Evolutionary conservation across 225 moss, liverwort and hornwort species (phyloP), one percentile per base, ranked within the genome.

Genomic region (Rhytidiadelphus loreus): DNA sequence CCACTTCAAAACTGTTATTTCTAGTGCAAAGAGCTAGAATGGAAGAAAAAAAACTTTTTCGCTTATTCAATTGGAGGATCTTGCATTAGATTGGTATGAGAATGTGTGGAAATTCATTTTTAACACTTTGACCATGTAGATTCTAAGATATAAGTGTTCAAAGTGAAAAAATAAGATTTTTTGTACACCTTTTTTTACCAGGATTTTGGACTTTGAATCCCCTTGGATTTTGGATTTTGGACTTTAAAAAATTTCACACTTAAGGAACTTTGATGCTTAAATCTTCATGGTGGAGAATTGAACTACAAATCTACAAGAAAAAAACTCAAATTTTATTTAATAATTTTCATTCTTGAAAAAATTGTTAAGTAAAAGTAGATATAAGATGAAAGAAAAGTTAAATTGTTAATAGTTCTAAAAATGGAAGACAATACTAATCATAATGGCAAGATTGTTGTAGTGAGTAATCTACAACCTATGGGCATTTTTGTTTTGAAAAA

Each of bases 161-260:
- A n/a, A 39, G 8, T 43, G 16, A 43, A 41, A 41, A 25, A 2
- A 26, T 24, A 20, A 71, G 0, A 4, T 25, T 24, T 15, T 26
- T 43, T 41, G 6, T 9, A 50, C 28, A 43, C 3, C 9, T 72
- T 71, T 25, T 3, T 15, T 26, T 6, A 16, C 0, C 28, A 28
- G 9, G 28, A 44, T 72, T 72, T 44, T 44, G 10, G 10, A 44
- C 11, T 29, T 28, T 44, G 2, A 17, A 72, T 6, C 9, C 1
- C 29, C 4, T 10, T 44, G 6, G 6, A 29, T 16, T 72, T 0
- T 3, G 44, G 9, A 0, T 0, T 44, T 29, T 72, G 9, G 4
- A 6, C 17, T n/a, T n/a, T n/a, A n/a, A n/a, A n/a, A n/a, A n/a
- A n/a, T n/a, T n/a, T n/a, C n/a, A n/a, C n/a, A n/a, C n/a, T n/a